Conservation (phyloP, 306 rosid species). For the Leucaena leucocephala region DNA sequence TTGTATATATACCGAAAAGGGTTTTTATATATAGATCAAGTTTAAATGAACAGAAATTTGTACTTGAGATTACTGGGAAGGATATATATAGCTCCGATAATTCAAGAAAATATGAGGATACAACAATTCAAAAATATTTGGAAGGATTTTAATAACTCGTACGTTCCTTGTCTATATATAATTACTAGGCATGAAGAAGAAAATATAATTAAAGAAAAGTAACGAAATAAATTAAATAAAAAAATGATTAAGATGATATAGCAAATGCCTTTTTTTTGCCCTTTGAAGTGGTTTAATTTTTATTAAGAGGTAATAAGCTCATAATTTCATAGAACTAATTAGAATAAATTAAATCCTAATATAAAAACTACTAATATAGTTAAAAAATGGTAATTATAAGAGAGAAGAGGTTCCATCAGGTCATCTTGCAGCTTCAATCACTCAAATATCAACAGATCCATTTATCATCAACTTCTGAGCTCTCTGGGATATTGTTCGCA, state of each 20-base stretch:
- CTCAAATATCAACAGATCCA: constrained; percentile 72
- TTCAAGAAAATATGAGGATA: not conserved
- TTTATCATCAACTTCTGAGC: not conserved
- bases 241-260: not conserved
- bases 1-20: not conserved
- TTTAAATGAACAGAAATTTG: not conserved
- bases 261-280: not conserved
- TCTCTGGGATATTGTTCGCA: not conserved
- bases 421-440: constrained; percentile 99
- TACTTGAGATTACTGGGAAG: not conserved
- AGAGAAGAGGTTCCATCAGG: constrained; percentile 57
- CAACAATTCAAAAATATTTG: not conserved
- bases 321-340: not conserved
- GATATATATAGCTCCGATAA: not conserved
- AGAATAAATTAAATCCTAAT: not conserved
- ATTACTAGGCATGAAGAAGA: not conserved
- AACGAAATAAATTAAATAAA: not conserved
- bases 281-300: not conserved
- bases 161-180: not conserved
- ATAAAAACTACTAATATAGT: not conserved
- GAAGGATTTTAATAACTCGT: not conserved
- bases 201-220: not conserved
- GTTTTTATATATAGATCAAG: not conserved
- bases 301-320: not conserved
- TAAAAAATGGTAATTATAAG: not conserved